Evolutionary conservation across 495 filamentous ascomycete genomes (phyloP).

Genomic region (Tuber aestivum): DNA sequence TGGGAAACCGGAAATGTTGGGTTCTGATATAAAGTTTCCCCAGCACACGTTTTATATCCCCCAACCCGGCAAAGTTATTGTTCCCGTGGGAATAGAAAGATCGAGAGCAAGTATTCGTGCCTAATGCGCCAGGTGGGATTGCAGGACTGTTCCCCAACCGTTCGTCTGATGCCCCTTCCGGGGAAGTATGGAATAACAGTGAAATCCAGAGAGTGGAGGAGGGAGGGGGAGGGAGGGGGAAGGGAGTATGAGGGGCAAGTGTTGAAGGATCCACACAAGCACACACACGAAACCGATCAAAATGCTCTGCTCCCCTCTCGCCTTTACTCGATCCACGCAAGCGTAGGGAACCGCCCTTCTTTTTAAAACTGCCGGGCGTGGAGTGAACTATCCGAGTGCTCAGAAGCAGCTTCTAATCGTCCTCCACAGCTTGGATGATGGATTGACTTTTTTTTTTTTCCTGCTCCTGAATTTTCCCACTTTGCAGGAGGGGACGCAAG

Average conservation of each 20-base stretch:
- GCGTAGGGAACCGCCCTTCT: neutral
- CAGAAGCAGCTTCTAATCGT: neutral
- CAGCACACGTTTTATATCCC: neutral
- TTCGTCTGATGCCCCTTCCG: neutral
- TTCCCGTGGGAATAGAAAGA: neutral
- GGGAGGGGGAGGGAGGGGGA: neutral
- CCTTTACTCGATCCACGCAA: neutral
- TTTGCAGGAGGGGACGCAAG: neutral
- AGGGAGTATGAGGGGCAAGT: neutral
- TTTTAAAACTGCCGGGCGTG: constrained; percentile 5
- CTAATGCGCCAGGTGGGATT: neutral
- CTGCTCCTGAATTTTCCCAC: neutral
- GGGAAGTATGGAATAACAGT: neutral
- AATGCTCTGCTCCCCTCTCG: neutral
- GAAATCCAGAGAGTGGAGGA: neutral
- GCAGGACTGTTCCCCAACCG: neutral
- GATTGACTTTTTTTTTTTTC: neutral
- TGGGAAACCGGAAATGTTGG: neutral
- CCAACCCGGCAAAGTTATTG: neutral
- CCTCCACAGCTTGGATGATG: neutral
- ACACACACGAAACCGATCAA: neutral
- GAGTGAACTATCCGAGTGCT: neutral
- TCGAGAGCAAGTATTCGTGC: neutral
- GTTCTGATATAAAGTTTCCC: neutral
- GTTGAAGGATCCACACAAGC: neutral